These are phyloP conservation scores for Candida ovalis DNA, from an alignment of 805 yeast species.

Conservation along the genomic window DNA sequence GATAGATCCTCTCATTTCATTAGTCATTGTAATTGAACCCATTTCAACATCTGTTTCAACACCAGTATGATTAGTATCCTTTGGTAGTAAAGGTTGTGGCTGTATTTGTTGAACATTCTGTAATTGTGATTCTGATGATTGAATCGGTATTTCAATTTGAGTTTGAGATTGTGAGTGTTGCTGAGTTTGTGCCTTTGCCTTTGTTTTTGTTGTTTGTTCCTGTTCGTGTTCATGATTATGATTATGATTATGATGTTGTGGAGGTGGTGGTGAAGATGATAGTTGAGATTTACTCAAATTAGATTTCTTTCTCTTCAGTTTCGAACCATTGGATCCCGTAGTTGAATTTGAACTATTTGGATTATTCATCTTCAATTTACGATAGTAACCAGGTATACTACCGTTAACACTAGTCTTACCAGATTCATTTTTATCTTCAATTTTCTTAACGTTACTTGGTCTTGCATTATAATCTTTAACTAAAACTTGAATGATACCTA, in stretches of 20 bases:
- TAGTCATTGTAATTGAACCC: neutral
- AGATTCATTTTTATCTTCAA: slow-evolving; percentile 27
- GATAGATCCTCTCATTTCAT: neutral
- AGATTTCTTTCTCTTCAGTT: neutral
- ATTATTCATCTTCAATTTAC: slow-evolving; percentile 19
- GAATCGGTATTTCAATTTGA: no score
- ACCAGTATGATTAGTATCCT: neutral
- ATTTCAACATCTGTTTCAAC: neutral
- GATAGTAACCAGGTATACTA: slow-evolving; percentile 29
- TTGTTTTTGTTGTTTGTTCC: no score
- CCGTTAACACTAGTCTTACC: slow-evolving; percentile 32
- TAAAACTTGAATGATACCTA: slow-evolving; percentile 34
- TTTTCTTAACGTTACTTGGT: slow-evolving; percentile 28
- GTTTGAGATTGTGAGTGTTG: no score
- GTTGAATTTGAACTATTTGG: neutral
- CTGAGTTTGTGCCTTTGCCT: no score
- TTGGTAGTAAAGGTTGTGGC: neutral
- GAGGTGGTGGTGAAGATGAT: neutral
- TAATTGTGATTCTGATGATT: neutral
- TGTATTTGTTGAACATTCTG: no score
- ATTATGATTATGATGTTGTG: no score
- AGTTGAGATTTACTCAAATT: neutral
- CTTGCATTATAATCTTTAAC: slow-evolving; percentile 28
- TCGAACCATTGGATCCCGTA: neutral
- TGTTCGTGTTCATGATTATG: no score